A percentile compares a stretch with the other conserved stretches of the same genome.
Evolutionary conservation across 2,329 filamentous ascomycete species (phyloP).

Genomic region (Mycosphaerella arachidis): DNA sequence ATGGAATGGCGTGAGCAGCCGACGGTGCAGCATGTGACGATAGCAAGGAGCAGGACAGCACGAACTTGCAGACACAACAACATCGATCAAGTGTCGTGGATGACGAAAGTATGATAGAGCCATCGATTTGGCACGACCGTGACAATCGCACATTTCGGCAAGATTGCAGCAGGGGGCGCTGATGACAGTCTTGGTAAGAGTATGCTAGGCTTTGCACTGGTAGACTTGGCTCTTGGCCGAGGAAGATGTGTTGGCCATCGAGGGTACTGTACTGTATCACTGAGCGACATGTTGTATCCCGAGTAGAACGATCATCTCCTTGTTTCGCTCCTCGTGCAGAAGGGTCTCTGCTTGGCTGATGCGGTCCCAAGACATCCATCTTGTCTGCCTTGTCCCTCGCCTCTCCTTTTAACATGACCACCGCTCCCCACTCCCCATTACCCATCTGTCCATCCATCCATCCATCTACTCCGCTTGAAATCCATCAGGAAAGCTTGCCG

Average conservation of each 20-base stretch:
- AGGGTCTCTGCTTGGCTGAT: not conserved
- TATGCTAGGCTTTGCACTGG: not conserved
- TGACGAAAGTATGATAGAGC: not conserved
- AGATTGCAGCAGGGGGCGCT: not conserved
- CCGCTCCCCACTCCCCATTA: no score
- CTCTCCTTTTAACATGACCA: no score
- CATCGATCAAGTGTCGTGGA: not conserved
- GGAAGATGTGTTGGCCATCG: not conserved
- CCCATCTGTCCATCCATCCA: no score
- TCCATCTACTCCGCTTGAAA: no score
- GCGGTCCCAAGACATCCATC: not conserved
- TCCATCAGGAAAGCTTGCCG: not conserved
- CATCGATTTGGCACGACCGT: not conserved
- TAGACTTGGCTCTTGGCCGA: not conserved
- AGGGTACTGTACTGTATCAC: not conserved
- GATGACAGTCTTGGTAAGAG: not conserved
- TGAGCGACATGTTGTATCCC: not conserved
- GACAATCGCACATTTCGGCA: not conserved
- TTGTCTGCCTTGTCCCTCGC: no score
- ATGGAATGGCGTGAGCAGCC: no score
- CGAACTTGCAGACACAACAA: no score
- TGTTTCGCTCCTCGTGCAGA: not conserved
- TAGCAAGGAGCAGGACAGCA: no score
- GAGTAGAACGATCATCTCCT: not conserved
- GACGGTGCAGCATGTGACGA: no score